A percentile compares a stretch with the other conserved stretches of the same genome.
Evolutionary conservation across 164 flowering plant genomes (phyloP).

Genomic region (Kingdonia uniflora): DNA sequence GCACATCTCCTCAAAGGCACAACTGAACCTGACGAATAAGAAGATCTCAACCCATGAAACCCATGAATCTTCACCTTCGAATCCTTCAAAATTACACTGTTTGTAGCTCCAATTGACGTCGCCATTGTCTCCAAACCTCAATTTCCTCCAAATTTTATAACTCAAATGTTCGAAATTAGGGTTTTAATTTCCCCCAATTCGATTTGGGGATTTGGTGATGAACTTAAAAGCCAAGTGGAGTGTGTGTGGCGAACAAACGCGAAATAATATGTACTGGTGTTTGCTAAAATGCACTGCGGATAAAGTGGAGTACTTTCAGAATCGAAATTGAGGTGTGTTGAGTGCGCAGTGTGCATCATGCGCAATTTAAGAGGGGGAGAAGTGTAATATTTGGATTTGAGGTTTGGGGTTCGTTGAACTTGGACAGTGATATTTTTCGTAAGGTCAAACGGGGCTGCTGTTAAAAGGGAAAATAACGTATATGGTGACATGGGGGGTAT

Average conservation of each 20-base stretch:
- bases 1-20: constrained; percentile 15
- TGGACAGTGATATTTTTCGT: too few relatives aligned
- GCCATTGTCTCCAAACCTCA: constrained; percentile 40
- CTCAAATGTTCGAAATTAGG: too few relatives aligned
- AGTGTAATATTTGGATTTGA: too few relatives aligned
- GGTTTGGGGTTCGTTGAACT: too few relatives aligned
- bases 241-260: constrained; percentile 1
- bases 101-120: constrained; percentile 55
- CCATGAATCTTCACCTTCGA: constrained; percentile 34
- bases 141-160: too few relatives aligned
- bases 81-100: constrained; percentile 29
- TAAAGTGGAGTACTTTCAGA: not conserved
- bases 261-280: not conserved
- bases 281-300: not conserved
- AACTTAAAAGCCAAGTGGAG: not conserved
- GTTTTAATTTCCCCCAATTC: too few relatives aligned
- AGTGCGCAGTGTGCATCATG: too few relatives aligned
- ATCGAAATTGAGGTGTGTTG: too few relatives aligned
- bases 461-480: too few relatives aligned
- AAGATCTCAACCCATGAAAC: constrained; percentile 34
- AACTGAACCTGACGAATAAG: constrained; percentile 17
- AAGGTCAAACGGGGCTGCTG: too few relatives aligned
- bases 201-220: not conserved
- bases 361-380: too few relatives aligned
- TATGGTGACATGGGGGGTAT: too few relatives aligned